Evolutionary conservation across 1,139 yeast genomes (phyloP).

Genomic region (Casaregolazyma suthepensis): DNA sequence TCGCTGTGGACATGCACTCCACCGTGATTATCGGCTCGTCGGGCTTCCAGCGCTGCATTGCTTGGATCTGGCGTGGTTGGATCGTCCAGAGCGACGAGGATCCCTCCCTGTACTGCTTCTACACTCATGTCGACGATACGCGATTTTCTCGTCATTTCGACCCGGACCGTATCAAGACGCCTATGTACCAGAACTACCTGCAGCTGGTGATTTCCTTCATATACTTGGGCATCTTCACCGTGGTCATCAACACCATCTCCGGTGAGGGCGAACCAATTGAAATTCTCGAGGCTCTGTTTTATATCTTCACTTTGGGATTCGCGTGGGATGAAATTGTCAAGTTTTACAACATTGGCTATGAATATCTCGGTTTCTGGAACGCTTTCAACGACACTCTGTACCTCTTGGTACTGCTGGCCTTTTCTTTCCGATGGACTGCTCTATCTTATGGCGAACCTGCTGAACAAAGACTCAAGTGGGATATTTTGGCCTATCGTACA

Average conservation of each 20-base stretch:
- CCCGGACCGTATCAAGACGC: conserved; percentile 80
- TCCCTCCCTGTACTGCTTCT: conserved; percentile 59
- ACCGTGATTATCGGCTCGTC: conserved; percentile 69
- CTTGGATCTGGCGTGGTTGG: conserved; percentile 95
- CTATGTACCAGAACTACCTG: conserved; percentile 68
- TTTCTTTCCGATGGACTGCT: conserved; percentile 52
- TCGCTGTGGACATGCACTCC: conserved; percentile 83
- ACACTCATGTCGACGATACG: conserved; percentile 53
- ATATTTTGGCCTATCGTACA: conserved; percentile 62
- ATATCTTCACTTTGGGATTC: conserved; percentile 61
- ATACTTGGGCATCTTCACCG: conserved; percentile 56
- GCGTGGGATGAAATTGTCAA: conserved; percentile 62
- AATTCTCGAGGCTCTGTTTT: conserved; percentile 51
- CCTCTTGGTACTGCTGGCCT: conserved; percentile 45
- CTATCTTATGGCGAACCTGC: conserved; percentile 29
- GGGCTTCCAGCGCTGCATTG: conserved; percentile 80
- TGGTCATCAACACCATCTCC: conserved; percentile 48
- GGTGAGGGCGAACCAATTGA: conserved; percentile 34
- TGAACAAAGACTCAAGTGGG: conserved; percentile 40
- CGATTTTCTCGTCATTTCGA: conserved; percentile 62
- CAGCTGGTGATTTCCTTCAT: conserved; percentile 65
- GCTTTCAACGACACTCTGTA: conserved; percentile 72
- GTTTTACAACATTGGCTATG: conserved; percentile 68
- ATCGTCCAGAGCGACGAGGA: conserved; percentile 68
- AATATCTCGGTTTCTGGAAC: conserved; percentile 73